Conservation (phyloP, 306 rosid species). For the Castanospermum australe region DNA sequence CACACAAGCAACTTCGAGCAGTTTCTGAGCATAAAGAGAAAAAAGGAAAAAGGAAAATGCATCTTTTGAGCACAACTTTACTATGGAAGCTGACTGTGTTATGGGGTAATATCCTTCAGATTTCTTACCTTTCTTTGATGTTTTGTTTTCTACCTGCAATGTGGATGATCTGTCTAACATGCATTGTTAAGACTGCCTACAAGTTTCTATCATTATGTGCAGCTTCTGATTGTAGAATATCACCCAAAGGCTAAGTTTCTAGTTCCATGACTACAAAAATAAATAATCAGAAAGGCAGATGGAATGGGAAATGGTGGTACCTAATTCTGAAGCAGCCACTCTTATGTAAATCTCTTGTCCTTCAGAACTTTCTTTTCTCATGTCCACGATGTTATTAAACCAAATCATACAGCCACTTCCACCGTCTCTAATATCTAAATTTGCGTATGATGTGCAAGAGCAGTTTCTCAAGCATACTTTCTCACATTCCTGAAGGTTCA, state of each 20-base stretch:
- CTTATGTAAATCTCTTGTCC: constrained; percentile 25
- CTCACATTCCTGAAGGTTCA: constrained; percentile 28
- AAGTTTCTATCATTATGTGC: background rate
- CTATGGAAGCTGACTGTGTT: too few species aligned
- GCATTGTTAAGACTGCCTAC: background rate
- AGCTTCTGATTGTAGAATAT: background rate
- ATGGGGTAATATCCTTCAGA: background rate
- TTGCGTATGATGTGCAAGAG: constrained; percentile 33
- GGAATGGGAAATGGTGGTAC: background rate
- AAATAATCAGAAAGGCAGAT: background rate
- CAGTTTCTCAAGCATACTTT: constrained; percentile 33
- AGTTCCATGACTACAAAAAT: background rate
- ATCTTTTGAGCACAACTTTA: too few species aligned
- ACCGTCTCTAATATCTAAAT: constrained; percentile 7
- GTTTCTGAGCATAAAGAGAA: background rate
- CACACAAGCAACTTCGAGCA: background rate
- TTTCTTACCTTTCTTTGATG: background rate
- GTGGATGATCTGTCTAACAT: background rate
- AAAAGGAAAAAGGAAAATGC: too few species aligned
- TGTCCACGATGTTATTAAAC: constrained; percentile 10
- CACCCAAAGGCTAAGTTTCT: background rate
- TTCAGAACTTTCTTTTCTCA: background rate
- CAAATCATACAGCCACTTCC: constrained; percentile 31
- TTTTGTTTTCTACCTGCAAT: background rate
- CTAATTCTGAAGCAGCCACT: background rate